A percentile compares a stretch with the other conserved stretches of the same genome.
Evolutionary conservation across 2,329 filamentous ascomycete species (phyloP).

Genomic region (Talaromyces verruculosus): DNA sequence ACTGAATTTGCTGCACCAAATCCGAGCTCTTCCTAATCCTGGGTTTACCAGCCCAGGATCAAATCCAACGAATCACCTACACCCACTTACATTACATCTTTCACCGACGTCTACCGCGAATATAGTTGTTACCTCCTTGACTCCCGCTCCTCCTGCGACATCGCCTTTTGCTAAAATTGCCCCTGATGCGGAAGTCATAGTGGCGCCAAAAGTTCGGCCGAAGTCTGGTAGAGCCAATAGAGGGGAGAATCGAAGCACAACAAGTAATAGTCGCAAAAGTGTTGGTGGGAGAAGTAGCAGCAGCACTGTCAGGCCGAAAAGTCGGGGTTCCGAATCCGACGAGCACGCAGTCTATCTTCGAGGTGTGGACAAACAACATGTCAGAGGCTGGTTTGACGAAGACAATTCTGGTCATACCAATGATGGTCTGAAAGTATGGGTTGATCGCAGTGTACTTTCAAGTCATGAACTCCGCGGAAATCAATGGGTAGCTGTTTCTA

Average conservation of each 20-base stretch:
- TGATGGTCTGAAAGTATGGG: constrained; percentile 71
- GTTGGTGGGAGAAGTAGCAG: constrained; percentile 66
- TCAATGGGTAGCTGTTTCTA: constrained; percentile 76
- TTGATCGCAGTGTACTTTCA: constrained; percentile 74
- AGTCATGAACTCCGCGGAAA: constrained; percentile 72
- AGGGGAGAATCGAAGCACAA: constrained; percentile 80
- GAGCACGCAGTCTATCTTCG: constrained; percentile 68
- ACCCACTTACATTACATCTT: constrained; percentile 86
- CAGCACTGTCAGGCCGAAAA: constrained; percentile 66
- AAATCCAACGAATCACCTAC: constrained; percentile 57
- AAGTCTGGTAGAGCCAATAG: constrained; percentile 71
- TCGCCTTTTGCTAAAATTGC: constrained; percentile 87
- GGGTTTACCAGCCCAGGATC: constrained; percentile 54
- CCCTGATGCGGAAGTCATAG: constrained; percentile 92
- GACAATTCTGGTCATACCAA: constrained; percentile 56
- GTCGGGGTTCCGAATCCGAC: constrained; percentile 61
- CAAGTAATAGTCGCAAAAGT: constrained; percentile 66
- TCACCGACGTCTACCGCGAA: constrained; percentile 95
- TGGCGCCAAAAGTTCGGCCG: constrained; percentile 85
- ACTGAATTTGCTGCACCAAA: constrained; percentile 87
- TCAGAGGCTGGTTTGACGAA: constrained; percentile 76
- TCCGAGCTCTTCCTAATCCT: constrained; percentile 89
- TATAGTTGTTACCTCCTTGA: constrained; percentile 80
- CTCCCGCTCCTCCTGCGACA: constrained; percentile 66
- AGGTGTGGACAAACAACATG: constrained; percentile 69